Percentiles rank a stretch among this genome's conserved stretches.
Conservation (phyloP, 495 filamentous ascomycete species). For the Xylaria cubensis region DNA sequence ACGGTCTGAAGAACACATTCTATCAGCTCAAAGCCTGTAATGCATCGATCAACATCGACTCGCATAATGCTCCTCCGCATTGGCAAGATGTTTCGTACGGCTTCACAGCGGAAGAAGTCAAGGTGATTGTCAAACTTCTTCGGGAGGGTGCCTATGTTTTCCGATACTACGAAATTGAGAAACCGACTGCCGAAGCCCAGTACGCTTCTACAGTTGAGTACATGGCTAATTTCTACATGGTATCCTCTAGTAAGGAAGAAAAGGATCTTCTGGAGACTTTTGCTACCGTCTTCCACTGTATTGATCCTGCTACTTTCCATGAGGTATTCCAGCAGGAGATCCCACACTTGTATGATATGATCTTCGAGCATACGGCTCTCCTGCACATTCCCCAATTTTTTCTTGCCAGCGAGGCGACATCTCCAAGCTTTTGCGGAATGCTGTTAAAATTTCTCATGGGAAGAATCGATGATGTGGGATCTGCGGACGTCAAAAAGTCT, state of each 20-base stretch:
- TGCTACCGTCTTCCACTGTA: slow-evolving; percentile 96
- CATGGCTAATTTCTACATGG: slow-evolving; percentile 90
- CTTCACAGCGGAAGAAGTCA: slow-evolving; percentile 96
- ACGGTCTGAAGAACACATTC: slow-evolving; percentile 94
- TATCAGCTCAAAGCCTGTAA: slow-evolving; percentile 95
- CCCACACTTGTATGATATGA: slow-evolving; percentile 93
- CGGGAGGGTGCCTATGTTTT: slow-evolving; percentile 96
- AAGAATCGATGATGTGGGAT: slow-evolving; percentile 92
- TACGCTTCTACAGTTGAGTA: slow-evolving; percentile 84
- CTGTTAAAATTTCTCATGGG: slow-evolving; percentile 96
- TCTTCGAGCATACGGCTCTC: slow-evolving; percentile 93
- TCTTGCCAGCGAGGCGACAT: slow-evolving; percentile 95
- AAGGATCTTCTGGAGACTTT: slow-evolving; percentile 98
- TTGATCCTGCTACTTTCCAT: slow-evolving; percentile 97
- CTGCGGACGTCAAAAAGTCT: slow-evolving; percentile 85
- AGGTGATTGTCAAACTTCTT: slow-evolving; percentile 96
- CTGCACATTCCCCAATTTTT: slow-evolving; percentile 98
- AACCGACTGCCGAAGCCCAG: slow-evolving; percentile 74
- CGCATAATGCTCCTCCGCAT: slow-evolving; percentile 78
- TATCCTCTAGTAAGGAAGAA: slow-evolving; percentile 91
- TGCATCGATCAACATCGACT: slow-evolving; percentile 69
- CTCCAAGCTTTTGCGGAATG: slow-evolving; percentile 97
- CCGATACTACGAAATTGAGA: slow-evolving; percentile 91
- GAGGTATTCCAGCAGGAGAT: slow-evolving; percentile 99
- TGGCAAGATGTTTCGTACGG: slow-evolving; percentile 97